Conservation (phyloP, 2,329 filamentous ascomycete genomes). For the Lecanicillium sp. region DNA sequence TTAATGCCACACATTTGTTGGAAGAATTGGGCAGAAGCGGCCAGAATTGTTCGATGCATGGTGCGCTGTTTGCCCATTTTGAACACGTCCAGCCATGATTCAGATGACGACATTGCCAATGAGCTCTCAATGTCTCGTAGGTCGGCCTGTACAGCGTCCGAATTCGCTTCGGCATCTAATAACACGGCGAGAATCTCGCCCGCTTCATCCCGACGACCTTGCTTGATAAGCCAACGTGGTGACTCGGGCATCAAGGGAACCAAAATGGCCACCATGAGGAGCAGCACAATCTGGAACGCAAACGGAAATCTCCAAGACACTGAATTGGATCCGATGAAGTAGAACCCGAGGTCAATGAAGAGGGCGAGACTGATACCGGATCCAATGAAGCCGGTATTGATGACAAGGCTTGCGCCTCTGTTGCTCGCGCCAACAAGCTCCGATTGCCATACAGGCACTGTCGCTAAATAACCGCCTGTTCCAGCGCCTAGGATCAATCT, state of each 20-base stretch:
- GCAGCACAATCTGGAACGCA: conserved; percentile 31
- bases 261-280: conserved; percentile 36
- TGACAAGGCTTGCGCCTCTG: conserved; percentile 36
- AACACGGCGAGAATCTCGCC: conserved; percentile 42
- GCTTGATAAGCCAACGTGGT: conserved; percentile 26
- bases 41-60: conserved; percentile 6
- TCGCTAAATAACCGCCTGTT: conserved; percentile 44
- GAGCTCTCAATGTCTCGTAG: conserved; percentile 6
- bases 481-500: conserved; percentile 45
- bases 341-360: conserved; percentile 38
- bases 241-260: conserved; percentile 31
- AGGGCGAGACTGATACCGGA: conserved; percentile 29
- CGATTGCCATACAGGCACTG: conserved; percentile 45
- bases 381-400: conserved; percentile 45
- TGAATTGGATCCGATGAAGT: conserved; percentile 3
- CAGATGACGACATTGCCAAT: conserved; percentile 2
- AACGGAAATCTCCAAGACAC: conserved; percentile 43
- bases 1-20: conserved; percentile 20
- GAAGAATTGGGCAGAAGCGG: conserved; percentile 8
- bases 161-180: background rate
- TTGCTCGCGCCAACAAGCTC: conserved; percentile 41
- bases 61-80: conserved; percentile 7
- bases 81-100: conserved; percentile 5
- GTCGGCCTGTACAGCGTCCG: background rate
- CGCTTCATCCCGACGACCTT: conserved; percentile 24